Evolutionary conservation across 2,329 filamentous ascomycete species (phyloP).

Genomic region (Drechslera avenae): DNA sequence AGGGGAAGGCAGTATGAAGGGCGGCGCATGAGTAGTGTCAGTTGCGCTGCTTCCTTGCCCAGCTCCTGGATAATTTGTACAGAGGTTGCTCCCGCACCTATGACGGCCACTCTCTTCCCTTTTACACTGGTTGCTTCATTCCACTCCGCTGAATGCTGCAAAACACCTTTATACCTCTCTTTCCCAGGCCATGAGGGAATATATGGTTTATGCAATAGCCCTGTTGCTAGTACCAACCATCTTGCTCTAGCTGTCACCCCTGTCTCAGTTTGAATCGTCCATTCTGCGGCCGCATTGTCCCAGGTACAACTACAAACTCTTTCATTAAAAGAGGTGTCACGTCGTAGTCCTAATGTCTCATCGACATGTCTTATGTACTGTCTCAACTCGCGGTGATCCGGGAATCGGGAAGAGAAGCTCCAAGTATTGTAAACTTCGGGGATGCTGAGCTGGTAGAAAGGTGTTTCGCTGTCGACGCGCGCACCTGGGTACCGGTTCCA

Average conservation of each 20-base stretch:
- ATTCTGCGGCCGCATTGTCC: slow-evolving; percentile 45
- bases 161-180: slow-evolving; percentile 24
- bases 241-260: slow-evolving; percentile 53
- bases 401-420: slow-evolving; percentile 31
- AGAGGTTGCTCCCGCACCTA: slow-evolving; percentile 36
- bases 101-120: slow-evolving; percentile 31
- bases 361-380: slow-evolving; percentile 36
- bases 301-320: slow-evolving; percentile 52
- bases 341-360: slow-evolving; percentile 23
- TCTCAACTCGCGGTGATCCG: slow-evolving; percentile 31
- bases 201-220: slow-evolving; percentile 24
- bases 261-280: slow-evolving; percentile 53
- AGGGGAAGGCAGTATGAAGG: slow-evolving; percentile 36
- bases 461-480: slow-evolving; percentile 36
- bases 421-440: slow-evolving; percentile 34
- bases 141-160: slow-evolving; percentile 29
- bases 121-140: slow-evolving; percentile 45
- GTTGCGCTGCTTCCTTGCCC: slow-evolving; percentile 24
- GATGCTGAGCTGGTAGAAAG: slow-evolving; percentile 40
- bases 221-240: slow-evolving; percentile 42
- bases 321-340: slow-evolving; percentile 49
- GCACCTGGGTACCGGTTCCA: slow-evolving; percentile 36
- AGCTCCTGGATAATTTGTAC: slow-evolving; percentile 38
- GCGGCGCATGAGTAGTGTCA: slow-evolving; percentile 28
- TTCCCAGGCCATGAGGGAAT: slow-evolving; percentile 24